A percentile compares a stretch with the other conserved stretches of the same genome.
phyloP scores from a whole-genome alignment of 768 basidiomycete species.

The Termitomyces sp. region DNA sequence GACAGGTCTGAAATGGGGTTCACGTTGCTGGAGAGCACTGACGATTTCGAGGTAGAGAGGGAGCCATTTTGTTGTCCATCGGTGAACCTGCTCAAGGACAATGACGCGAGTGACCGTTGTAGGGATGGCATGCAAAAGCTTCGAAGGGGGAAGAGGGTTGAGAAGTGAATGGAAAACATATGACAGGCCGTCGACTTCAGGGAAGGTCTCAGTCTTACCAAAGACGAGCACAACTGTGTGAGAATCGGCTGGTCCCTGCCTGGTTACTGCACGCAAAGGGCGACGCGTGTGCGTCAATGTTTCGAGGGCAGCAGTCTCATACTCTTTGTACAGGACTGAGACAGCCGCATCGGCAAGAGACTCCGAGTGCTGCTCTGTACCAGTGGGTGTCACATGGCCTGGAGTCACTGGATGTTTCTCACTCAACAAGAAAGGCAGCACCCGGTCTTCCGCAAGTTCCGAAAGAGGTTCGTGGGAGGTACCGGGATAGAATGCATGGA shows the following conservation, averaged over 20 bases:
- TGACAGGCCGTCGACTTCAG: constrained; percentile 52
- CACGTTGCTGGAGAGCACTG: constrained; percentile 61
- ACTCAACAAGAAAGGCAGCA: constrained; percentile 57
- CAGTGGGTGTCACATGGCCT: constrained; percentile 19
- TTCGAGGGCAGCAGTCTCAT: constrained; percentile 64
- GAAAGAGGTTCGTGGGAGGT: constrained; percentile 35
- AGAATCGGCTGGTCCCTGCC: constrained; percentile 51
- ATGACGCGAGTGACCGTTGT: constrained; percentile 61
- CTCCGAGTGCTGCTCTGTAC: constrained; percentile 2
- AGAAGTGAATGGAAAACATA: constrained; percentile 66
- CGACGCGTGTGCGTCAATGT: constrained; percentile 62
- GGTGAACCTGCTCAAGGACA: constrained; percentile 77
- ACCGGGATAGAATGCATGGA: constrained; percentile 73
- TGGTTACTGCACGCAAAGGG: constrained; percentile 50
- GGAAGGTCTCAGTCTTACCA: constrained; percentile 42
- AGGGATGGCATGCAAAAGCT: constrained; percentile 58
- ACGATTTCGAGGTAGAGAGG: constrained; percentile 83
- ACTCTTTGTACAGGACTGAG: constrained; percentile 45
- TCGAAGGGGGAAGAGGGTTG: constrained; percentile 63
- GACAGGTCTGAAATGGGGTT: constrained; percentile 41
- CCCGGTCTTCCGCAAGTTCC: constrained; percentile 55
- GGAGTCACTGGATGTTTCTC: constrained; percentile 34
- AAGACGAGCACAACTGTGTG: constrained; percentile 70
- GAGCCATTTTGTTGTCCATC: constrained; percentile 82
- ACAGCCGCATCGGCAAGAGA: constrained; percentile 21